phyloP scores from a whole-genome alignment of 1,284 basidiomycete species.

The Fomitopsis betulina region DNA sequence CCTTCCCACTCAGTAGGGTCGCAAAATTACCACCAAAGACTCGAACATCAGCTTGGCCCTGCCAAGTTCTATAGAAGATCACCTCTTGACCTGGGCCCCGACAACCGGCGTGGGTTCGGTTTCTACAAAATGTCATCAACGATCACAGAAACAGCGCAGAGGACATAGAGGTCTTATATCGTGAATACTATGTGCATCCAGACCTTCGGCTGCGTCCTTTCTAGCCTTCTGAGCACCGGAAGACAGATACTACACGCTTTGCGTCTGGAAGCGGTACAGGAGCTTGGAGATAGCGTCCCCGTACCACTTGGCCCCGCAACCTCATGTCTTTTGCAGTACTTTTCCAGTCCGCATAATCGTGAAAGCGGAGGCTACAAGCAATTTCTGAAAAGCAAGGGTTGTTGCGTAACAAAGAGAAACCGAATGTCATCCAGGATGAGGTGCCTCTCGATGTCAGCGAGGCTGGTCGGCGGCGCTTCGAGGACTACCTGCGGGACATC shows the following conservation, averaged over 20 bases:
- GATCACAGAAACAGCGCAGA: background rate
- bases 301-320: too few species aligned
- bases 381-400: background rate
- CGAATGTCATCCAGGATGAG: background rate
- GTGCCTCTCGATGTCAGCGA: background rate
- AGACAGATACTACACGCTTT: too few species aligned
- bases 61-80: background rate
- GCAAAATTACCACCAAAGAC: too few species aligned
- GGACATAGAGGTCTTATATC: background rate
- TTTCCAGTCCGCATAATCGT: background rate
- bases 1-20: too few species aligned
- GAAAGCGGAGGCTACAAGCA: background rate
- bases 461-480: background rate
- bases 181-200: background rate
- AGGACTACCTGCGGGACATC: background rate
- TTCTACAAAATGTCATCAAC: background rate
- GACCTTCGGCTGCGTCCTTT: too few species aligned
- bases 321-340: background rate
- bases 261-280: too few species aligned
- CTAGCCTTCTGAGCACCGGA: too few species aligned
- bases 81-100: background rate
- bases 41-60: too few species aligned
- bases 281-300: too few species aligned
- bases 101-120: background rate
- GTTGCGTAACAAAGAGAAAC: background rate